A percentile compares a stretch with the other conserved stretches of the same genome.
These are phyloP conservation scores for Leptographium galeiforme DNA, from an alignment of 2,329 filamentous ascomycete species.

Conservation along the genomic window DNA sequence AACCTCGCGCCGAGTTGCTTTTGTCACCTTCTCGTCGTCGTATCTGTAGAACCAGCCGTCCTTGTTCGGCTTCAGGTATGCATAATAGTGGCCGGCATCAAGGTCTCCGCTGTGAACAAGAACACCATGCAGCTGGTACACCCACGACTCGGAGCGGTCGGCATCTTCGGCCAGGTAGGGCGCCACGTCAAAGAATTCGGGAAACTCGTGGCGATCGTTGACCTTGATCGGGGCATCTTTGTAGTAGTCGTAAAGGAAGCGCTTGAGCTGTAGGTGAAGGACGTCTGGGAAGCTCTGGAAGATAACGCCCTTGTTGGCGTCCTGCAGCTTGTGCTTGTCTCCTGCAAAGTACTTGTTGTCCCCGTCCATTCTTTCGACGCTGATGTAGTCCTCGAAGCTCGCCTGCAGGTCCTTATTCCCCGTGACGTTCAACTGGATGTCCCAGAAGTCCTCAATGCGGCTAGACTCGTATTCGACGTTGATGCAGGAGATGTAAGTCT, in stretches of 20 bases:
- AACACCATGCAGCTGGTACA: constrained; percentile 87
- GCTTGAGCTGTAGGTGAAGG: constrained; percentile 86
- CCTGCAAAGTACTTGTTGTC: constrained; percentile 97
- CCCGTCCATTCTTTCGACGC: constrained; percentile 91
- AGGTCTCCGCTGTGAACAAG: constrained; percentile 93
- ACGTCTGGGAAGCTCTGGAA: constrained; percentile 93
- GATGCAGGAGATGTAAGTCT: constrained; percentile 97
- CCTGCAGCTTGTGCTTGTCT: constrained; percentile 80
- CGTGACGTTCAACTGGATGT: constrained; percentile 92
- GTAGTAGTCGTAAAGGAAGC: constrained; percentile 95
- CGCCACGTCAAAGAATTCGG: constrained; percentile 68
- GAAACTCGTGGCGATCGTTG: constrained; percentile 84
- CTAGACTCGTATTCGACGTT: constrained; percentile 97
- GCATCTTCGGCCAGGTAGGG: constrained; percentile 79
- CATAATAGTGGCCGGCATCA: constrained; percentile 97
- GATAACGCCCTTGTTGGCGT: constrained; percentile 95
- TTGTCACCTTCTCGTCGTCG: constrained; percentile 94
- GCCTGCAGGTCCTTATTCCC: constrained; percentile 87
- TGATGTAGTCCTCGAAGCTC: constrained; percentile 91
- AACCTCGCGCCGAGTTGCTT: constrained; percentile 79
- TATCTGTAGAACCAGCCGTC: constrained; percentile 95
- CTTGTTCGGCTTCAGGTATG: constrained; percentile 85
- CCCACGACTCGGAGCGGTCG: constrained; percentile 78
- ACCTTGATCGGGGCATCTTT: constrained; percentile 98
- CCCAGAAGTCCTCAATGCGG: constrained; percentile 94